phyloP scores from a whole-genome alignment of 2,329 filamentous ascomycete genomes.

The Talaromyces funiculosus region DNA sequence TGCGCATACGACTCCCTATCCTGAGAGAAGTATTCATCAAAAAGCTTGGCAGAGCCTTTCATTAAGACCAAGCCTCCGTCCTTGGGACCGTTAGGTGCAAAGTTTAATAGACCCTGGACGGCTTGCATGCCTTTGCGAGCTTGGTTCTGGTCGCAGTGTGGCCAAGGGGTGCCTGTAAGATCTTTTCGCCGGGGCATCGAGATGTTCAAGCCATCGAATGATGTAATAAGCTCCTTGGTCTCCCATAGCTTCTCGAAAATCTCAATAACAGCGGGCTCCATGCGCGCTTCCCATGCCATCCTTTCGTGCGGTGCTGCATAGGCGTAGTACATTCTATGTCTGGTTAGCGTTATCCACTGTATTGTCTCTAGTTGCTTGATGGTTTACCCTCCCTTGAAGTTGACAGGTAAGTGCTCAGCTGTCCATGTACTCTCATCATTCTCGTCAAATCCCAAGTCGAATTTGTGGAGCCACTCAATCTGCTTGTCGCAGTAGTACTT shows the following conservation, averaged over 20 bases:
- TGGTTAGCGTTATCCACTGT: not conserved
- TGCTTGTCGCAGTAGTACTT: conserved; percentile 38
- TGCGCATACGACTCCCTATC: conserved; percentile 17
- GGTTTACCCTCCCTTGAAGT: conserved; percentile 41
- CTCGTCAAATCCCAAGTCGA: conserved; percentile 37
- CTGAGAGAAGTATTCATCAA: conserved; percentile 40
- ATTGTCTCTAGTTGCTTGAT: not conserved
- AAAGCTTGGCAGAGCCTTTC: conserved; percentile 35
- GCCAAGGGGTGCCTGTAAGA: conserved; percentile 32
- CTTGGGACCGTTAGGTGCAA: conserved; percentile 37
- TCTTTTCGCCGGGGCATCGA: conserved; percentile 29
- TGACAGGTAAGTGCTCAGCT: conserved; percentile 39
- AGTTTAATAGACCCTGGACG: conserved; percentile 43
- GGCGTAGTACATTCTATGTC: conserved; percentile 9
- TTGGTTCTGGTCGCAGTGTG: conserved; percentile 39
- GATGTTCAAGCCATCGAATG: conserved; percentile 17
- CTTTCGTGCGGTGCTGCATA: conserved; percentile 9
- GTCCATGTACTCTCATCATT: conserved; percentile 39
- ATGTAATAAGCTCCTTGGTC: conserved; percentile 17
- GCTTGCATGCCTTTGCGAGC: conserved; percentile 29
- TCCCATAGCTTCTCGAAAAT: conserved; percentile 38
- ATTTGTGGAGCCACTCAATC: conserved; percentile 40
- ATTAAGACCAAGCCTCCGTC: conserved; percentile 44
- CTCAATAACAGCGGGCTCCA: conserved; percentile 34
- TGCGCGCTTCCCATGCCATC: conserved; percentile 27